phyloP scores from a whole-genome alignment of 257 asterid species.

The Ligustrum vulgare region DNA sequence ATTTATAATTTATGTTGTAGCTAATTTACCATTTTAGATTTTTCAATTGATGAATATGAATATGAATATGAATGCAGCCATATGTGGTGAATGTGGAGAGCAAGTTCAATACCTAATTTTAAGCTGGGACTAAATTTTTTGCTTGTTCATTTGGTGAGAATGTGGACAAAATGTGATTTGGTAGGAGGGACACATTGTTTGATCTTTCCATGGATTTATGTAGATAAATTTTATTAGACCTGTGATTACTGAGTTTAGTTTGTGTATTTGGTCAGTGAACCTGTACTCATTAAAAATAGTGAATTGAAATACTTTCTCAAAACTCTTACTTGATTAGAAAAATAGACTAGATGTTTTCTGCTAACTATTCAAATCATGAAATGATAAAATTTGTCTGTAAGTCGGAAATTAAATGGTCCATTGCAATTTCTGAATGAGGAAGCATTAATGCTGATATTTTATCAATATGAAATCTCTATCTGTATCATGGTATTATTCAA shows the following conservation, averaged over 20 bases:
- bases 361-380: not conserved
- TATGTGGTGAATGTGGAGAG: not conserved
- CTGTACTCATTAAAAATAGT: not conserved
- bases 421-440: not conserved
- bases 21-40: too few relatives aligned
- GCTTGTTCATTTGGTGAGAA: not conserved
- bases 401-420: not conserved
- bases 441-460: not conserved
- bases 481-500: not conserved
- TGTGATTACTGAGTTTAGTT: not conserved
- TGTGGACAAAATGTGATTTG: not conserved
- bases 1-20: too few relatives aligned
- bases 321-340: not conserved
- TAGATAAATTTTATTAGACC: not conserved
- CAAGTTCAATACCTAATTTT: not conserved
- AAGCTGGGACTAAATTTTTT: not conserved
- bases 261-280: not conserved
- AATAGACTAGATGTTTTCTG: not conserved
- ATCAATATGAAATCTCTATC: not conserved
- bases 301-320: not conserved
- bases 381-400: not conserved
- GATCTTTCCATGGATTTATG: not conserved
- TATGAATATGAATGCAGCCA: not conserved
- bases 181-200: not conserved
- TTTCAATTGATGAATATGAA: too few relatives aligned